These are phyloP conservation scores for Trametes punicea DNA, from an alignment of 768 basidiomycete species.

Conservation along the genomic window DNA sequence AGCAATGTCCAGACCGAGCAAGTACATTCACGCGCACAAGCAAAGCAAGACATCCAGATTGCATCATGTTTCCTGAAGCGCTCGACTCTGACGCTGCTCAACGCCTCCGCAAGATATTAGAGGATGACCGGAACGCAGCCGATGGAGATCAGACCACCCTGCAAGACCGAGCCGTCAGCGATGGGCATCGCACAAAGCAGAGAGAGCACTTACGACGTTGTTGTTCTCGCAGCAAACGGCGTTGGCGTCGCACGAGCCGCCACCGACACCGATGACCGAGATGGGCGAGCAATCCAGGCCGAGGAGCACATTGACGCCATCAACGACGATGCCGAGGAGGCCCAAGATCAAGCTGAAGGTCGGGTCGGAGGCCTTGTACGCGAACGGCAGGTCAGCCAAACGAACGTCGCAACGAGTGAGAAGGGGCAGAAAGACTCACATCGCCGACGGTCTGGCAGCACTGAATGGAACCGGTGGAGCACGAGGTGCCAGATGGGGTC, in stretches of 20 bases:
- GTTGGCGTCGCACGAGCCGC: neutral
- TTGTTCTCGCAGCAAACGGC: conserved; percentile 18
- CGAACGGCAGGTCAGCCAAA: neutral
- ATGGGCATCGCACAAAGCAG: no score
- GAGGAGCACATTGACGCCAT: conserved; percentile 1
- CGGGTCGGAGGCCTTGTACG: neutral
- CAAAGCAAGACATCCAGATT: no score
- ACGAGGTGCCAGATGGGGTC: neutral
- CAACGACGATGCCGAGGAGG: conserved; percentile 8
- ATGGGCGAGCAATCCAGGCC: conserved; percentile 14
- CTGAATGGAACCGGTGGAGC: conserved; percentile 13
- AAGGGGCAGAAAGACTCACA: neutral
- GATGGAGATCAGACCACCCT: conserved; percentile 20
- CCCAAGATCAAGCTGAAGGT: neutral
- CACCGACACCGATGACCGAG: conserved; percentile 10
- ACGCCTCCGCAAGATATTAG: neutral
- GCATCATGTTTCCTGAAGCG: no score
- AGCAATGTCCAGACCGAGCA: no score
- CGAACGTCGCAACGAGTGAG: neutral
- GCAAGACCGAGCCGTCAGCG: no score
- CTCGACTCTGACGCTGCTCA: neutral
- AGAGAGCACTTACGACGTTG: conserved; percentile 1
- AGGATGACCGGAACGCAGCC: conserved; percentile 16
- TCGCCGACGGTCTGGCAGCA: conserved; percentile 7
- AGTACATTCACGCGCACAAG: no score